These are phyloP conservation scores for Cryptococcus hybrid DNA, from an alignment of 1,284 basidiomycete species.

Conservation along the genomic window DNA sequence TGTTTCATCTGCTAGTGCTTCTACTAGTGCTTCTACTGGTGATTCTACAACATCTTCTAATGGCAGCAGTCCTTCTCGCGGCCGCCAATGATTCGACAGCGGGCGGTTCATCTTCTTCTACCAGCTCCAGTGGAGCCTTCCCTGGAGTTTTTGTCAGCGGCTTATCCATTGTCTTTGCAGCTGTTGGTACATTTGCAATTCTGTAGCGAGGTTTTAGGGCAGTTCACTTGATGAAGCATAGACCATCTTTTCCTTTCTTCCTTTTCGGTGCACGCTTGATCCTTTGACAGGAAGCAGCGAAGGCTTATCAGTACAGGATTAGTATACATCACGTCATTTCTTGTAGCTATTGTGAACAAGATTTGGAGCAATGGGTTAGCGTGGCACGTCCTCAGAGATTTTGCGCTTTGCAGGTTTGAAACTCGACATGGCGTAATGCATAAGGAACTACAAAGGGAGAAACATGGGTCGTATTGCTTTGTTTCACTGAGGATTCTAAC, in stretches of 20 bases:
- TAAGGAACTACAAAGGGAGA: too few relatives aligned
- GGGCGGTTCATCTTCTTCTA: background rate
- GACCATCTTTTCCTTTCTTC: background rate
- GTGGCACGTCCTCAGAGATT: too few relatives aligned
- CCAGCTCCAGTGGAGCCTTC: background rate
- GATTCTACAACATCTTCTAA: background rate
- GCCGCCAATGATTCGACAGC: background rate
- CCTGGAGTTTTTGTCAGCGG: background rate
- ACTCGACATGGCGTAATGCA: too few relatives aligned
- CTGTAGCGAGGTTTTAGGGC: background rate
- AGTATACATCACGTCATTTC: too few relatives aligned
- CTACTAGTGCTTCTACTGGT: background rate
- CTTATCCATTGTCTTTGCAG: background rate
- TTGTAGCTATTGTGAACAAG: too few relatives aligned
- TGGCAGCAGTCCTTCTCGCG: background rate
- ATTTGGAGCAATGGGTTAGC: too few relatives aligned
- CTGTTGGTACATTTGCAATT: background rate
- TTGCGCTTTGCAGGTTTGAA: too few relatives aligned
- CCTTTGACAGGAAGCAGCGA: too few relatives aligned
- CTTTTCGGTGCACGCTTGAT: background rate
- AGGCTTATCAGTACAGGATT: too few relatives aligned
- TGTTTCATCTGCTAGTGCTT: background rate
- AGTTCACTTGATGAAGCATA: too few relatives aligned
- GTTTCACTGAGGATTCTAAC: too few relatives aligned
- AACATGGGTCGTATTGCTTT: too few relatives aligned